Percentiles rank a stretch among this genome's conserved stretches.
phyloP scores from a whole-genome alignment of 1,284 basidiomycete species.

The Irpex sp. region DNA sequence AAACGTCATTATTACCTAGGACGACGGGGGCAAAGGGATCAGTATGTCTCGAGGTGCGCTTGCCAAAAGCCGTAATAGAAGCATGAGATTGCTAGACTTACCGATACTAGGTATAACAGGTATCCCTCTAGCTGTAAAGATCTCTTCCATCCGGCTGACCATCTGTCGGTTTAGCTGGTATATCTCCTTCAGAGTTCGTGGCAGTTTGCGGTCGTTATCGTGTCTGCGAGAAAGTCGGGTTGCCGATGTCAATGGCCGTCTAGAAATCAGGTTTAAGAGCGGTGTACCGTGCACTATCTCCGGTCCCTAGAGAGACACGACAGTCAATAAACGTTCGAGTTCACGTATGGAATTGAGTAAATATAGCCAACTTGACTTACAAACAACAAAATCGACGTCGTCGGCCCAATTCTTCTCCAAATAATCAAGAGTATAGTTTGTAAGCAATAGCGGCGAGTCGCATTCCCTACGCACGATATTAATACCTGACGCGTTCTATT shows the following conservation, averaged over 20 bases:
- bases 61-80: slow-evolving; percentile 18
- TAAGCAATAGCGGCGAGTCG: slow-evolving; percentile 77
- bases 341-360: neutral
- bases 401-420: slow-evolving; percentile 77
- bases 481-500: neutral
- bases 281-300: slow-evolving; percentile 82
- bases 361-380: slow-evolving; percentile 32
- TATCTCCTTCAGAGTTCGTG: slow-evolving; percentile 82
- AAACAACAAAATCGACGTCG: slow-evolving; percentile 89
- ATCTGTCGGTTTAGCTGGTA: slow-evolving; percentile 72
- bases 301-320: slow-evolving; percentile 64
- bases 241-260: neutral
- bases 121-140: slow-evolving; percentile 69
- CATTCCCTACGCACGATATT: slow-evolving; percentile 57
- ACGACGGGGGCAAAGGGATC: slow-evolving; percentile 5
- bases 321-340: slow-evolving; percentile 9
- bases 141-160: slow-evolving; percentile 64
- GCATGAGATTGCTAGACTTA: slow-evolving; percentile 17
- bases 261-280: neutral
- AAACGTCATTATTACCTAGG: slow-evolving; percentile 83
- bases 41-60: slow-evolving; percentile 2
- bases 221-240: slow-evolving; percentile 51
- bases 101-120: slow-evolving; percentile 85
- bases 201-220: slow-evolving; percentile 80
- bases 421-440: slow-evolving; percentile 81